Percentiles rank a stretch among this genome's conserved stretches.
These are phyloP conservation scores for Chaetomium tenue DNA, from an alignment of 495 filamentous ascomycete genomes.

Conservation along the genomic window DNA sequence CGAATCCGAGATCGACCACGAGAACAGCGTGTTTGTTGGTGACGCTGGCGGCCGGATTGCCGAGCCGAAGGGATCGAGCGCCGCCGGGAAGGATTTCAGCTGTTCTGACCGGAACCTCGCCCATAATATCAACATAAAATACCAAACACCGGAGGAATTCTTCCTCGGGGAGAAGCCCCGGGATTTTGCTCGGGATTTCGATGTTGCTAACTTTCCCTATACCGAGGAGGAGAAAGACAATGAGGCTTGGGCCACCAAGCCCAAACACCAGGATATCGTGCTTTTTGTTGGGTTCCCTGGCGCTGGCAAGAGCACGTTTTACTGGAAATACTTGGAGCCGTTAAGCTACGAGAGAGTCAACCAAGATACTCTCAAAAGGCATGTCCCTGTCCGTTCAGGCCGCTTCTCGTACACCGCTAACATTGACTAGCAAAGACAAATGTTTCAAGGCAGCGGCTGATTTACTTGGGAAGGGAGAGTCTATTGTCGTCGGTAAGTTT, in stretches of 20 bases:
- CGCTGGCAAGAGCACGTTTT: constrained; percentile 89
- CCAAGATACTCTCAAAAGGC: constrained; percentile 87
- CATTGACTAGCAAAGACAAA: constrained; percentile 52
- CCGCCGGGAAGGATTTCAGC: constrained; percentile 56
- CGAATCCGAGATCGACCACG: constrained; percentile 61
- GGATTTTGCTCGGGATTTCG: constrained; percentile 65
- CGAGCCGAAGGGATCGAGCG: constrained; percentile 25
- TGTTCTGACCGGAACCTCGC: constrained; percentile 85
- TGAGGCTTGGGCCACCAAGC: constrained; percentile 55
- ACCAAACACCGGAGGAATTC: constrained; percentile 86
- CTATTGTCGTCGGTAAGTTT: constrained; percentile 63
- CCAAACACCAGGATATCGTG: constrained; percentile 68
- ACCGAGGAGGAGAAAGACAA: constrained; percentile 16
- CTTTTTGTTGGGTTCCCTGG: constrained; percentile 86
- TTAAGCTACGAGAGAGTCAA: constrained; percentile 83
- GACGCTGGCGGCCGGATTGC: constrained; percentile 68
- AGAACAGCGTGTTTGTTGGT: constrained; percentile 78
- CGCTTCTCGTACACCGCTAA: neutral
- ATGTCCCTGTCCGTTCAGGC: neutral
- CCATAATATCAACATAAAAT: constrained; percentile 73
- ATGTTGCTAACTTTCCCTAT: constrained; percentile 48
- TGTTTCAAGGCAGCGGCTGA: constrained; percentile 76
- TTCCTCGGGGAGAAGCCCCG: constrained; percentile 66
- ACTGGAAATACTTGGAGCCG: constrained; percentile 72
- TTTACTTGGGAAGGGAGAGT: constrained; percentile 59